A percentile compares a stretch with the other conserved stretches of the same genome.
These are phyloP conservation scores for Rubroshorea leprosula DNA, from an alignment of 345 rosid species.

Conservation along the genomic window DNA sequence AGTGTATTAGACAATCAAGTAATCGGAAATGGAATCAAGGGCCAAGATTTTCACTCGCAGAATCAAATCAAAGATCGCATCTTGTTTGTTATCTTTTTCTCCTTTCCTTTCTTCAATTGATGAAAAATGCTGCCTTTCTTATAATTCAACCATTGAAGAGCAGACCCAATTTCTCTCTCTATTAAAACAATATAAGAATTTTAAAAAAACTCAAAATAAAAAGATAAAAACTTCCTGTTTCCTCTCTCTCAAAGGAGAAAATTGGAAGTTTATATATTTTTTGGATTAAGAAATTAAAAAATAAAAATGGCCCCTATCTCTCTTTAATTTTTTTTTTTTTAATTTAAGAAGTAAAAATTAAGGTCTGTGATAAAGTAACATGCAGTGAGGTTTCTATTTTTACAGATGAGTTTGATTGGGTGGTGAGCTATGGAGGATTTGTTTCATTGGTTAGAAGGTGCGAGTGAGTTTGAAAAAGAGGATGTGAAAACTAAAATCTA, in stretches of 20 bases:
- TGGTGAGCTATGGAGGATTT: background rate
- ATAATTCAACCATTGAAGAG: constrained; percentile 14
- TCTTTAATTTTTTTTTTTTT: no score
- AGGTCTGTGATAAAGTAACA: background rate
- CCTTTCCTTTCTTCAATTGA: background rate
- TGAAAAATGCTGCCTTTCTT: constrained; percentile 2
- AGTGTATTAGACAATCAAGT: background rate
- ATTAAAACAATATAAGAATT: no score
- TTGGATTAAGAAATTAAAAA: no score
- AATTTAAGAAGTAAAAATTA: no score
- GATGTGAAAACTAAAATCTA: no score
- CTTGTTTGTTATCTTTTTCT: background rate
- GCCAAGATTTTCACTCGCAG: constrained; percentile 4
- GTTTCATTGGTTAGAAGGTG: background rate
- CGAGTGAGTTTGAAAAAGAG: background rate
- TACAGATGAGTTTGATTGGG: background rate
- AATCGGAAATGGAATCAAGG: constrained; percentile 6
- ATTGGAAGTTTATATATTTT: no score
- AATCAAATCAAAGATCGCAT: constrained; percentile 19
- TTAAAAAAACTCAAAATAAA: no score
- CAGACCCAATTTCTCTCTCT: background rate
- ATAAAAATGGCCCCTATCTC: background rate
- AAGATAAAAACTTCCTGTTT: background rate
- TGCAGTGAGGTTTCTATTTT: background rate
- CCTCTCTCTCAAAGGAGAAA: no score